These are phyloP conservation scores for Plasmodium coatneyi DNA, from an alignment of 169 alveolate genomes.

Conservation along the genomic window DNA sequence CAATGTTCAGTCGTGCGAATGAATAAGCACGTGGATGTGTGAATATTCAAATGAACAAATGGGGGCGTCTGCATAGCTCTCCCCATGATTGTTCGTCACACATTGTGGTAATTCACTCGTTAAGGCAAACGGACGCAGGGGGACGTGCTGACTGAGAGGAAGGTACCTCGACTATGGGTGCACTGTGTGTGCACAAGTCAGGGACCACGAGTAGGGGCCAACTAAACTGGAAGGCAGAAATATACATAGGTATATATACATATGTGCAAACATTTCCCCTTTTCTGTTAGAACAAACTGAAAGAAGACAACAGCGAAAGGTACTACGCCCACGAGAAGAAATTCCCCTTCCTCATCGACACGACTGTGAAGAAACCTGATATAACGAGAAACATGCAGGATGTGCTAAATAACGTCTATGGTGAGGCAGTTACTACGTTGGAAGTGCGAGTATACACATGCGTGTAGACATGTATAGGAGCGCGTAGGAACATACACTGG, in stretches of 20 bases:
- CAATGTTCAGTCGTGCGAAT: not conserved
- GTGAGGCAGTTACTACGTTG: not conserved
- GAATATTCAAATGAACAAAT: not conserved
- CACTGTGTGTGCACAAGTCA: not conserved
- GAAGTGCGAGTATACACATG: not conserved
- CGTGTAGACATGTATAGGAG: not conserved
- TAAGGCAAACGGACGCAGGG: constrained; percentile 53
- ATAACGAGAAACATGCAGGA: constrained; percentile 36
- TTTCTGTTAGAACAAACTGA: constrained; percentile 25
- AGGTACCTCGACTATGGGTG: not conserved
- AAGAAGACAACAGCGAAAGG: constrained; percentile 21
- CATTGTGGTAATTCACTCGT: not conserved
- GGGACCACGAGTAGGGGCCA: not conserved
- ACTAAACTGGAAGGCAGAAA: not conserved
- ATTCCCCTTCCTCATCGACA: constrained; percentile 58
- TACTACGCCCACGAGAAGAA: constrained; percentile 37
- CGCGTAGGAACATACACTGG: not conserved
- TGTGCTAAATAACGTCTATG: constrained; percentile 49
- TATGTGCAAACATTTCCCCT: not conserved
- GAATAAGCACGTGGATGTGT: not conserved
- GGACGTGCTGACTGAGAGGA: constrained; percentile 55
- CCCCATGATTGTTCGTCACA: not conserved
- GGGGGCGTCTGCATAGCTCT: not conserved
- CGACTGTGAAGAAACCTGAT: constrained; percentile 20
- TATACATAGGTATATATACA: not conserved